These are phyloP conservation scores for Gnomoniopsis smithogilvyi DNA, from an alignment of 2,329 filamentous ascomycete species.

Conservation along the genomic window DNA sequence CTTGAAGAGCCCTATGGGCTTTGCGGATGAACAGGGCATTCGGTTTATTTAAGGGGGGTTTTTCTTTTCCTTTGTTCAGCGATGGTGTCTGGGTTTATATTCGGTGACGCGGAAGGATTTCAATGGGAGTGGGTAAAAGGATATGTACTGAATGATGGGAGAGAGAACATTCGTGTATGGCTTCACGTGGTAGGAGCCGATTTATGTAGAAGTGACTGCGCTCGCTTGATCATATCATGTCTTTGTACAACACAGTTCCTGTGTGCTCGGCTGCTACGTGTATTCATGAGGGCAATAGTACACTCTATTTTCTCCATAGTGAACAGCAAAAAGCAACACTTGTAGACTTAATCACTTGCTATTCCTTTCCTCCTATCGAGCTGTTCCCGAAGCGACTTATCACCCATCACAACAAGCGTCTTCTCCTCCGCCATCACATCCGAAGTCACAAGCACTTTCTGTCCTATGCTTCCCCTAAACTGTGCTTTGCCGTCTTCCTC, in stretches of 20 bases:
- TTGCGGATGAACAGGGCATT: conserved; percentile 31
- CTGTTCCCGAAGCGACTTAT: conserved; percentile 27
- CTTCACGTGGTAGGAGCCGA: too few species aligned
- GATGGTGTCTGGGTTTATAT: background rate
- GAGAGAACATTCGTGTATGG: too few species aligned
- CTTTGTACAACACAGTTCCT: too few species aligned
- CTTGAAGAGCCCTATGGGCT: conserved; percentile 22
- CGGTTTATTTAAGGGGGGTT: conserved; percentile 27
- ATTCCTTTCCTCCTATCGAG: conserved; percentile 22
- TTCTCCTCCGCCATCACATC: conserved; percentile 10
- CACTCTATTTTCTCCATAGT: background rate
- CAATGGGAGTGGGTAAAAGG: too few species aligned
- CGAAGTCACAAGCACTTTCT: conserved; percentile 12
- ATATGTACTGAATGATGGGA: too few species aligned
- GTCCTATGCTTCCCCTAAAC: background rate
- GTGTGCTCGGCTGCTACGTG: too few species aligned
- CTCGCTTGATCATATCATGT: too few species aligned
- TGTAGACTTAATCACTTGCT: background rate
- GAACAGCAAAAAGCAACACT: too few species aligned
- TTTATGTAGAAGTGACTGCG: too few species aligned
- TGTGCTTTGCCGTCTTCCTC: background rate
- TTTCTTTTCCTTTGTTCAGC: background rate
- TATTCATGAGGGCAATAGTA: too few species aligned
- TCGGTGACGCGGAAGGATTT: too few species aligned
- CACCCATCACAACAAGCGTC: conserved; percentile 12